A percentile compares a stretch with the other conserved stretches of the same genome.
phyloP scores from a whole-genome alignment of 2,329 filamentous ascomycete genomes.

The Pleurostoma richardsiae region DNA sequence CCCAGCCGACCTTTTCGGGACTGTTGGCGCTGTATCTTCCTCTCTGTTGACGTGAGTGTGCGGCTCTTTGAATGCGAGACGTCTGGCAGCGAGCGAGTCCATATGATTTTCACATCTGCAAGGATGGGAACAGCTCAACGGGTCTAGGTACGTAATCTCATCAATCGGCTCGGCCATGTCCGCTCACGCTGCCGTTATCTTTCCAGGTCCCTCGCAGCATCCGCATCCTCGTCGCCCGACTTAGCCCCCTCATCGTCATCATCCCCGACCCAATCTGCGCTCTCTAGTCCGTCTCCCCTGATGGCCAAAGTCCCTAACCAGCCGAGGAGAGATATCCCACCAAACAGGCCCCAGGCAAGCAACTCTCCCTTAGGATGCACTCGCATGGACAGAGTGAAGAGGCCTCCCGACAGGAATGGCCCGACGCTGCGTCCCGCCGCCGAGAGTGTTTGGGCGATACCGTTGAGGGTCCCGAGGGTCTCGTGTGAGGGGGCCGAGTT shows the following conservation, averaged over 20 bases:
- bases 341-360: slow-evolving; percentile 83
- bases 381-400: slow-evolving; percentile 75
- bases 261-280: slow-evolving; percentile 45
- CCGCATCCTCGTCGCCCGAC: too few relatives aligned
- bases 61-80: too few relatives aligned
- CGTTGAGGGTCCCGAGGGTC: slow-evolving; percentile 85
- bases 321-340: slow-evolving; percentile 73
- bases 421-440: slow-evolving; percentile 85
- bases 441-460: slow-evolving; percentile 87
- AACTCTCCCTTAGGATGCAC: slow-evolving; percentile 77
- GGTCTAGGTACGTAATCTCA: too few relatives aligned
- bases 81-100: too few relatives aligned
- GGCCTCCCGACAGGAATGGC: slow-evolving; percentile 78
- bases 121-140: too few relatives aligned
- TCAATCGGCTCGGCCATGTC: too few relatives aligned
- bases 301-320: slow-evolving; percentile 79
- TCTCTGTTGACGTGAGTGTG: too few relatives aligned
- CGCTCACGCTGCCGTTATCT: too few relatives aligned
- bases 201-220: too few relatives aligned
- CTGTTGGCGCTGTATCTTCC: too few relatives aligned
- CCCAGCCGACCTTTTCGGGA: too few relatives aligned
- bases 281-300: slow-evolving; percentile 55
- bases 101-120: too few relatives aligned
- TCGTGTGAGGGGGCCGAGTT: slow-evolving; percentile 86
- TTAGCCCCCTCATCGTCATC: slow-evolving; percentile 18